These are phyloP conservation scores for Tuber melanosporum DNA, from an alignment of 495 filamentous ascomycete genomes.

Conservation along the genomic window DNA sequence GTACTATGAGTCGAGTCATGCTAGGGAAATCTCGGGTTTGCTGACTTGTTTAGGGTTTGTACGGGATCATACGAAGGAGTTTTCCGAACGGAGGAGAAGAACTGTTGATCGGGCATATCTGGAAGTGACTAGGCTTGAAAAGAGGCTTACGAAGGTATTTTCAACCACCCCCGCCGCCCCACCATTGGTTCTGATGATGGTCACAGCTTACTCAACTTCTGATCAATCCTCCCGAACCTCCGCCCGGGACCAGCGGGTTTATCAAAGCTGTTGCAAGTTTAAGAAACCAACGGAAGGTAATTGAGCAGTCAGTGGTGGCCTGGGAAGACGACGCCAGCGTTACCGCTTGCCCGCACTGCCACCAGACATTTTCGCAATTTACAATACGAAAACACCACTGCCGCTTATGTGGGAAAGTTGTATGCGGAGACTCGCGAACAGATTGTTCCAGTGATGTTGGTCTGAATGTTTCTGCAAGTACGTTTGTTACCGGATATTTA, in stretches of 20 bases:
- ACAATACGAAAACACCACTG: constrained; percentile 90
- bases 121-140: constrained; percentile 83
- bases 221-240: constrained; percentile 56
- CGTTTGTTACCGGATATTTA: constrained; percentile 35
- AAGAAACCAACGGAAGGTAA: constrained; percentile 63
- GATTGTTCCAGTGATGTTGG: constrained; percentile 78
- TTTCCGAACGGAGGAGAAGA: constrained; percentile 61
- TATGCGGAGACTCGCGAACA: constrained; percentile 79
- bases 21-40: constrained; percentile 13
- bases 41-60: constrained; percentile 45
- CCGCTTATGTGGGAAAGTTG: constrained; percentile 82
- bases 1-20: constrained; percentile 36
- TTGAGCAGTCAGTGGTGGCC: constrained; percentile 86
- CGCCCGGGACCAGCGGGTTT: constrained; percentile 46
- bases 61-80: constrained; percentile 63
- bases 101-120: constrained; percentile 75
- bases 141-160: constrained; percentile 63
- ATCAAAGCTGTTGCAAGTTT: constrained; percentile 54
- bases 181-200: neutral
- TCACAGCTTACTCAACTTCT: constrained; percentile 70
- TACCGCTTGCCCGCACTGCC: constrained; percentile 78
- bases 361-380: constrained; percentile 86
- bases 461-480: constrained; percentile 66
- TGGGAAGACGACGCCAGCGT: constrained; percentile 92
- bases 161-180: neutral